Evolutionary conservation across 1,139 yeast species (phyloP), one percentile per base, ranked within the genome.

Genomic region (Sugiyamaella grinbergsii): DNA sequence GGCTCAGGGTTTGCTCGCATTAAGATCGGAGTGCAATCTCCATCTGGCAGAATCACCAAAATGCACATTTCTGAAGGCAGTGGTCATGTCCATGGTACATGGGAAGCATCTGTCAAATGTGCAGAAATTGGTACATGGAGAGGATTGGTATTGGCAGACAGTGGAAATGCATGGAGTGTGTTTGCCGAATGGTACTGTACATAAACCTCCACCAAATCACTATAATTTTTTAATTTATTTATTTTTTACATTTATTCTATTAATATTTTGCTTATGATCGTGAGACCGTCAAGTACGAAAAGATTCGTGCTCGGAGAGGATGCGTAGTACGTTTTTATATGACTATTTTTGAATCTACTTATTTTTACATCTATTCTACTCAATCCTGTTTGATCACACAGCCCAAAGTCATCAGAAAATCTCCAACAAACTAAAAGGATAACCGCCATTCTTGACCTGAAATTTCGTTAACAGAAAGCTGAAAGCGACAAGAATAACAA

Each of bases 111-210:
- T 39, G 71, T 85, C 32, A 79, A 80, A 58, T 76, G 89, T 52
- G 78, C 77, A 54, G 96, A 90, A 63, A 66, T 72, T 1, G 98
- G 98, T 2, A 68, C 77, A 24, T 93, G 96, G 85, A 77, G 91
- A 49, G 94, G 93, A 1, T 76, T 91, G 48, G 89, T 88, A 0
- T 79, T 86, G 44, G 85, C 91, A 6, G 94, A 88, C 60, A 79
- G 83, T 45, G 90, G 90, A 3, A 78, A 79, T 55, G 84, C 93
- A 51, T 88, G 96, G 91, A 85, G 90, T 62, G 90, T 87, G 5
- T 89, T 88, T 70, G 91, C 95, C 8, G 96, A 89, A 68, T 93
- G 98, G 98, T 76, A 76, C 41, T 85, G 94, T 66, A 59, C 66
- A 33, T 73, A 62, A 55, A 13, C n/a, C n/a, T n/a, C n/a, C n/a